Base-by-base conservation (phyloP, 768 basidiomycete species). In the Chalciporus piperatus region DNA sequence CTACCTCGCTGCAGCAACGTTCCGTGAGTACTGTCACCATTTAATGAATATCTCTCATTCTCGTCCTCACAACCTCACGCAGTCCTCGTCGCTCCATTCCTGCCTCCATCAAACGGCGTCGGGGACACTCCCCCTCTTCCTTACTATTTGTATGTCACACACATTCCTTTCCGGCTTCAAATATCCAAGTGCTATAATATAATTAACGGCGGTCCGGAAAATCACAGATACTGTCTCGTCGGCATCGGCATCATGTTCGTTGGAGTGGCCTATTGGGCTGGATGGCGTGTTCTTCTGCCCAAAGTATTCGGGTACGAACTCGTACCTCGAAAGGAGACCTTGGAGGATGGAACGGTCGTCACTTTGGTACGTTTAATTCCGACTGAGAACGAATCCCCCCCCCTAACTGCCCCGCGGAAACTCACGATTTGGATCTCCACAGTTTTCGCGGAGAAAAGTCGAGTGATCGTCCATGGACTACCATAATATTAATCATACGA, bases 71-170 rank as follows among this genome's bases (percentile, higher is more conserved):
- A 8, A 22, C 28, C 1, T 17, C 35, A 33, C 32, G 22, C n/a
- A 77, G 82, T 85, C 8, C 68, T 84, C 4, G 59, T 83, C 10
- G 76, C 76, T 1, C 83, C 83, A 0, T 84, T 82, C 70, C 45
- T 84, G 5, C 74, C 57, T 20, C 83, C 83, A 3, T 70, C 79
- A 0, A 78, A 79, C 54, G 71, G 74, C 16, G 72, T 79, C 1
- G 83, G 82, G 12, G 81, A 84, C 55, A 82, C 82, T 0, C 81
- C 81, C 11, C 79, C 83, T 11, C 58, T 84, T 32, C 80, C 82
- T 3, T 83, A 83, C 52, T 83, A 82, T 60, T 57, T 82, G 74
- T 76, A 51, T 11, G 57, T 52, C 17, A 22, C 22, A 5, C 6
- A 4, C 11, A 42, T 10, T 5, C 43, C 6, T 22, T 16, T 3